phyloP scores from a whole-genome alignment of 2,329 filamentous ascomycete genomes.

The Botrytis paeoniae region DNA sequence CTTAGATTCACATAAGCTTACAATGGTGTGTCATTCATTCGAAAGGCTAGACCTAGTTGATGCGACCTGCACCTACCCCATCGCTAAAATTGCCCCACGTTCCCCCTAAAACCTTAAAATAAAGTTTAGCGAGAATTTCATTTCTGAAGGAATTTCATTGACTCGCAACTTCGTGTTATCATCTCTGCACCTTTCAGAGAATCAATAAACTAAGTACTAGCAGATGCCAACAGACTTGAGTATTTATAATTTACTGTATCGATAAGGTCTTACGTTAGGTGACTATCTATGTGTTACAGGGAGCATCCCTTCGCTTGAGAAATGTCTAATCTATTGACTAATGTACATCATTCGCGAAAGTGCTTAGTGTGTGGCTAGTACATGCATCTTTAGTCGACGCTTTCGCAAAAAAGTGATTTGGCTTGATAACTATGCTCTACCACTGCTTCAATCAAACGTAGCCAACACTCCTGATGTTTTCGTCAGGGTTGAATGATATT shows the following conservation, averaged over 20 bases:
- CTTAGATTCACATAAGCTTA: not conserved
- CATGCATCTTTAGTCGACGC: not conserved
- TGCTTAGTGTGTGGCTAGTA: not conserved
- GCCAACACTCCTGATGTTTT: not conserved
- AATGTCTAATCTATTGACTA: not conserved
- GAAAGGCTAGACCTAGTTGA: not conserved
- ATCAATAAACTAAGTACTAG: not conserved
- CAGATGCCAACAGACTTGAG: not conserved
- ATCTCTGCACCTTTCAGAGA: not conserved
- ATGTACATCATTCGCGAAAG: not conserved
- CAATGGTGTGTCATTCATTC: not conserved
- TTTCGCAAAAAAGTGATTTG: accelerated
- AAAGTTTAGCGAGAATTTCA: not conserved
- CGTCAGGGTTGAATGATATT: not conserved
- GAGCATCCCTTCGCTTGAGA: not conserved
- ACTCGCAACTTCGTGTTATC: not conserved
- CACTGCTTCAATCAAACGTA: not conserved
- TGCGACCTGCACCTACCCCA: not conserved
- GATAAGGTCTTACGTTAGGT: not conserved
- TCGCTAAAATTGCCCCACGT: not conserved
- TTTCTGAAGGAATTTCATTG: not conserved
- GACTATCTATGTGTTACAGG: not conserved
- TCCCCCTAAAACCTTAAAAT: not conserved
- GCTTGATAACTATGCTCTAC: not conserved
- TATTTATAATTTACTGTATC: not conserved